These are phyloP conservation scores for Ceratocystis huliohia DNA, from an alignment of 2,329 filamentous ascomycete species.

Conservation along the genomic window DNA sequence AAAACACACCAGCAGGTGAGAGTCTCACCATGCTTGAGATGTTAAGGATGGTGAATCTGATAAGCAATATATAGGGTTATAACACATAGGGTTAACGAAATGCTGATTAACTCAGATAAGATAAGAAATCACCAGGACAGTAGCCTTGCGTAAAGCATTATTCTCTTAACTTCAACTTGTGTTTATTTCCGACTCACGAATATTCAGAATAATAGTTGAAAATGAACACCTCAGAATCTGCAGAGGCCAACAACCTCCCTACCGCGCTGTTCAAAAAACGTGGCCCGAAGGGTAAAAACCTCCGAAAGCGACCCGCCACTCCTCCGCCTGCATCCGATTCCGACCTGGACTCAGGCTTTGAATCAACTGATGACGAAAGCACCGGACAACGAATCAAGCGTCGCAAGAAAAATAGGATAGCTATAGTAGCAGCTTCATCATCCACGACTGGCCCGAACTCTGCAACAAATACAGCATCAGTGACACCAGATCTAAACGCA, in stretches of 20 bases:
- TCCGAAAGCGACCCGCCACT: conserved; percentile 16
- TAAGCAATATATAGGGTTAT: no score
- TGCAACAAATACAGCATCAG: conserved; percentile 23
- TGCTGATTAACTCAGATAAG: no score
- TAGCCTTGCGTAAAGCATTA: no score
- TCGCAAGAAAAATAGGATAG: conserved; percentile 3
- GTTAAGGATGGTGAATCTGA: no score
- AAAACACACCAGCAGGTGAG: no score
- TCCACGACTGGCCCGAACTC: conserved; percentile 18
- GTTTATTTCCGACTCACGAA: not conserved
- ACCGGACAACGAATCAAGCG: conserved; percentile 13
- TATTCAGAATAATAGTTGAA: not conserved
- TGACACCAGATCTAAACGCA: conserved; percentile 32
- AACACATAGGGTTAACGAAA: no score
- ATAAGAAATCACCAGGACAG: no score
- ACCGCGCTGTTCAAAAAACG: conserved; percentile 15
- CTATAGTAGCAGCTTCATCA: conserved; percentile 4
- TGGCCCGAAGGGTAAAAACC: conserved; percentile 13
- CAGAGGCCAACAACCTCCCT: not conserved
- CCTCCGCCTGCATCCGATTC: conserved; percentile 14
- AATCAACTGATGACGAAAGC: conserved; percentile 13
- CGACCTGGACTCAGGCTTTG: conserved; percentile 12
- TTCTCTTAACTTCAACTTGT: not conserved
- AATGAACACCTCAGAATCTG: not conserved
- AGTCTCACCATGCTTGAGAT: no score